These are phyloP conservation scores for Linnemannia schmuckeri DNA, from an alignment of 192 early-diverging fungal genomes.

Conservation along the genomic window DNA sequence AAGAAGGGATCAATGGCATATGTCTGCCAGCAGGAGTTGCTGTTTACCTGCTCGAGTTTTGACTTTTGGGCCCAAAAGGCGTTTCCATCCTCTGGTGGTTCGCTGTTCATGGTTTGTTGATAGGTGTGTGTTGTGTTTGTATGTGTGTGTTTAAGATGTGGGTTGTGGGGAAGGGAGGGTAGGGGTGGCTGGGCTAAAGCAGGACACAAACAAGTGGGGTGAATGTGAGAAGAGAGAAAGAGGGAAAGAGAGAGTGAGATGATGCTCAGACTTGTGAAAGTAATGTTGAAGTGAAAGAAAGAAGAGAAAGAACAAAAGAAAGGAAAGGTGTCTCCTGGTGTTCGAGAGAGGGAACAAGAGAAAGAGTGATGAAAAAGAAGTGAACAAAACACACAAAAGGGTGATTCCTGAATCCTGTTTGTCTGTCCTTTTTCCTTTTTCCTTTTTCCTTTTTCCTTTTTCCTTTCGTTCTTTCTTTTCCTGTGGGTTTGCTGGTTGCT, in stretches of 20 bases:
- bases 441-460: no score
- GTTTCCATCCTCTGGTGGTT: conserved; percentile 46
- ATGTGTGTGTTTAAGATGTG: not conserved
- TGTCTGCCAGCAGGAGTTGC: no score
- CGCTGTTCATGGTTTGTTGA: conserved; percentile 35
- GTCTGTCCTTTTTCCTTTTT: no score
- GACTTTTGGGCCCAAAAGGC: conserved; percentile 54
- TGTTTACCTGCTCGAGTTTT: conserved; percentile 42
- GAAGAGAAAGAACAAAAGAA: not conserved
- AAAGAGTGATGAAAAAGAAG: not conserved
- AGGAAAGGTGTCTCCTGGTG: not conserved
- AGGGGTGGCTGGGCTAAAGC: no score
- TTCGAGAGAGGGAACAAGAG: not conserved
- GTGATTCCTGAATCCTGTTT: no score
- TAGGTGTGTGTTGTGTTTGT: not conserved
- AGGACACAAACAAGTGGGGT: no score
- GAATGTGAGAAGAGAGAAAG: no score
- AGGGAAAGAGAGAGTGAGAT: not conserved
- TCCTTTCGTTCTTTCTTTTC: not conserved
- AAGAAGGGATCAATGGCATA: not conserved
- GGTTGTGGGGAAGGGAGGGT: not conserved
- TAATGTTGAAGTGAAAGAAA: not conserved
- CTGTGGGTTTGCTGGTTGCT: not conserved
- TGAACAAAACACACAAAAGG: not conserved
- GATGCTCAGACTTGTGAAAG: not conserved